Base-by-base conservation (phyloP, 495 filamentous ascomycete species). In the Aspergillus cristatus region DNA sequence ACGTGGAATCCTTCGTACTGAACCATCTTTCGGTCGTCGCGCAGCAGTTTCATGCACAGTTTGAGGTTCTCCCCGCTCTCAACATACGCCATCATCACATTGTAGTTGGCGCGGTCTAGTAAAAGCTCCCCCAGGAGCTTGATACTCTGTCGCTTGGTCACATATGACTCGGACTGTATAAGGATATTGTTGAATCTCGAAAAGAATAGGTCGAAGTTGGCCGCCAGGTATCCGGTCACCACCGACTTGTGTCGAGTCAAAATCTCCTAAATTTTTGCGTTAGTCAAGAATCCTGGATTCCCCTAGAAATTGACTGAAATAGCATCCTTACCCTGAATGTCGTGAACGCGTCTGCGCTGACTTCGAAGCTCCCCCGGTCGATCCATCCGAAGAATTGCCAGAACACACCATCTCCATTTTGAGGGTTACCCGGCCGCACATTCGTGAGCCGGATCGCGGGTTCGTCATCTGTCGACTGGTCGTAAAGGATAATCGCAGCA, bases 331-430 rank as follows among this genome's bases (percentile, higher is more conserved):
- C 88, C 59, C 90, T 71, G 59, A 99, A 99, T 6, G 90, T 97
- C 28, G 85, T 91, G 51, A 97, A 99, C 1, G 93, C 89, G 66
- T 97, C 93, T 20, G 93, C 89, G 50, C 87, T 89, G 41, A 97
- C 83, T 65, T 99, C 93, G 57, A 99, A 99, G 13, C 81, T 86
- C 42, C 86, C 81, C 51, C 82, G 79, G 55, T 97, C 86, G 40
- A 99, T 94, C 84, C 89, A 99, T 33, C 84, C 75, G 53, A 99
- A 99, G 62, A 97, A 97, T n/a, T 71, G 76, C 93, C 93, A 99
- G 54, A 99, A 96, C 1, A 95, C 75, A 0, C 89, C 89, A 11
- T 74, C 68, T 13, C 87, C 87, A 8, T 67, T 77, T 45, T 86
- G 81, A 18, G 68, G 74, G 10, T 71, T 57, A 17, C 78, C 75